Base-by-base conservation (phyloP, 2,329 filamentous ascomycete genomes). In the Aphanocladium album region DNA sequence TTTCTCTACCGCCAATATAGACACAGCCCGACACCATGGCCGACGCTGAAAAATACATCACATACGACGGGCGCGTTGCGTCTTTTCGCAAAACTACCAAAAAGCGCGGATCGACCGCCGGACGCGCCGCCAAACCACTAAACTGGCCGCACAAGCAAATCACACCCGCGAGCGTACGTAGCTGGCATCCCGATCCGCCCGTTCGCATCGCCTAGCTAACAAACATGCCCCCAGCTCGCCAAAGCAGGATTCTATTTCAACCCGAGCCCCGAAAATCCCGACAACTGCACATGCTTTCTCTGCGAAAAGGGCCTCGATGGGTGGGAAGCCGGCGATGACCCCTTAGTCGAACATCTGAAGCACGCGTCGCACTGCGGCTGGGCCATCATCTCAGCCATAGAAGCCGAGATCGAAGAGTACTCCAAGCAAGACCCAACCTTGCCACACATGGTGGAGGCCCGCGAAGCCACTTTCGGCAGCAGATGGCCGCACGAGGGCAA, bases 401-500 rank as follows among this genome's bases (percentile, higher is more conserved):
- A 87, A 65, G 81, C 83, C 7, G 82, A 84, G 16, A 75, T 86
- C 27, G 81, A 82, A 59, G 85, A 88, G 47, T 85, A 87, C 60
- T 81, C 78, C 55, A 79, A 87, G 66, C 85, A 91, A 64, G 89
- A 97, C 68, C 95, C 95, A 1, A 84, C 85, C 57, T 83, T 86
- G 57, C 78, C 86, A 7, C 78, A 81, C 59, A 89, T 98, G 81
- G 77, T 87, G 43, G 85, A 89, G 52, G 93, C 93, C 30, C 85
- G 95, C 67, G 87, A 85, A 70, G 86, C 86, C 23, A 99, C 95
- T 0, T 99, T 98, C 74, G 84, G 80, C n/a, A 83, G 84, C 16
- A 81, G 82, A 66, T 99, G 95, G 95, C 92, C 93, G 0, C 90
- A 99, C 68, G 93, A 99, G 65, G 80, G 80, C 2, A 96, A 95